These are phyloP conservation scores for Hansenula sp. DNA, from an alignment of 1,139 yeast species.

Conservation along the genomic window DNA sequence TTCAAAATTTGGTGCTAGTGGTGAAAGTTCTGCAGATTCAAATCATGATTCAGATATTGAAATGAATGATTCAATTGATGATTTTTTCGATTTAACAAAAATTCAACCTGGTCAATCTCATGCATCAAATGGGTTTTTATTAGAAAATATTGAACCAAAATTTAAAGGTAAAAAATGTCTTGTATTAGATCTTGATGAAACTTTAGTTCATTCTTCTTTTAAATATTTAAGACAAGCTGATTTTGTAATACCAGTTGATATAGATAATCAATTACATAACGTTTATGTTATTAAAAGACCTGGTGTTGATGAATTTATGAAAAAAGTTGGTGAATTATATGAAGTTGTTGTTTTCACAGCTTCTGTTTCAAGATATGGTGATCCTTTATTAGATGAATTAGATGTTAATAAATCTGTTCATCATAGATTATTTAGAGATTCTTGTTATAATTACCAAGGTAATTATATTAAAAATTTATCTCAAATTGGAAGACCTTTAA, in stretches of 20 bases:
- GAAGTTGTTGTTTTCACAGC: conserved; percentile 98
- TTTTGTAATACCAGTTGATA: conserved; percentile 89
- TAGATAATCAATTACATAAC: conserved; percentile 86
- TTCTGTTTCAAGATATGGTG: conserved; percentile 91
- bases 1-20: too few species aligned
- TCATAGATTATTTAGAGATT: conserved; percentile 89
- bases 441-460: conserved; percentile 78
- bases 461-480: conserved; percentile 91
- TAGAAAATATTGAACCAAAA: conserved; percentile 40
- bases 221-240: conserved; percentile 90
- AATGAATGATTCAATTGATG: conserved; percentile 17
- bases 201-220: conserved; percentile 93
- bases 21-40: conserved; percentile 3
- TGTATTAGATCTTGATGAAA: conserved; percentile 90
- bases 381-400: conserved; percentile 85
- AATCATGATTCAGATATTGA: conserved; percentile 11
- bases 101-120: conserved; percentile 68
- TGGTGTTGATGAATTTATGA: conserved; percentile 92
- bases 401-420: conserved; percentile 74
- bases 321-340: conserved; percentile 75
- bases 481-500: conserved; percentile 88
- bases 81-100: conserved; percentile 47
- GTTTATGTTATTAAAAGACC: conserved; percentile 97
- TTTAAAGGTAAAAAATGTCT: conserved; percentile 71
- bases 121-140: conserved; percentile 59